Evolutionary conservation across 2,329 filamentous ascomycete species (phyloP).

Genomic region (Trichophyton mentagrophytes): DNA sequence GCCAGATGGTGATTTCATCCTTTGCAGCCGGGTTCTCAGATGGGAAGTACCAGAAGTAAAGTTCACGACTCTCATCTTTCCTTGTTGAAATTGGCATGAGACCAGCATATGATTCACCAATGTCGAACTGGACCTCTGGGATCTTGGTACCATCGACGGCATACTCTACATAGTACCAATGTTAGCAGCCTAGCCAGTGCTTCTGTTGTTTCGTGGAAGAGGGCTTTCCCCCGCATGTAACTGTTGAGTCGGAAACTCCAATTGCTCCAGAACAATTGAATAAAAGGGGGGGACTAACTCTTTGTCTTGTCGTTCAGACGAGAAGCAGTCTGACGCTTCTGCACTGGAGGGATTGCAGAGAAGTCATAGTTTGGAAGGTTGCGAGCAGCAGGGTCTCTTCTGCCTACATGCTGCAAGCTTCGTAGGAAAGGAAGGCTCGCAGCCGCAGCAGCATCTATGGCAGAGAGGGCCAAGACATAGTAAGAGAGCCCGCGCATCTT

Average conservation of each 20-base stretch:
- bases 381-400: not conserved
- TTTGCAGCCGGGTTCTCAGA: slow-evolving; percentile 32
- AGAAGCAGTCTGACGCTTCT: not conserved
- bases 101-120: slow-evolving; percentile 41
- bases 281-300: slow-evolving; percentile 2
- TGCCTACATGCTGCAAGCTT: slow-evolving; percentile 8
- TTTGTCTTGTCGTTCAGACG: slow-evolving; percentile 9
- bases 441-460: slow-evolving; percentile 4
- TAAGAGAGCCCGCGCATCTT: slow-evolving; percentile 9
- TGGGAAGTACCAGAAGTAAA: slow-evolving; percentile 42
- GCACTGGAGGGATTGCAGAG: not conserved
- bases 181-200: not conserved
- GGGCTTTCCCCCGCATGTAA: no score
- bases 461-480: slow-evolving; percentile 3
- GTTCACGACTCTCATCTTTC: slow-evolving; percentile 31
- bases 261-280: not conserved
- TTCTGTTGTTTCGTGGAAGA: not conserved
- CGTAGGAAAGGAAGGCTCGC: not conserved
- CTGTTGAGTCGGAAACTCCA: not conserved
- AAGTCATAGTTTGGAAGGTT: not conserved
- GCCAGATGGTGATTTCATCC: slow-evolving; percentile 33
- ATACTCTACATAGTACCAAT: slow-evolving; percentile 38
- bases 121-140: slow-evolving; percentile 57
- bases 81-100: slow-evolving; percentile 42
- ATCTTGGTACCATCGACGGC: slow-evolving; percentile 50